phyloP scores from a whole-genome alignment of 208 protist species.

The Borovskyia barvae region DNA sequence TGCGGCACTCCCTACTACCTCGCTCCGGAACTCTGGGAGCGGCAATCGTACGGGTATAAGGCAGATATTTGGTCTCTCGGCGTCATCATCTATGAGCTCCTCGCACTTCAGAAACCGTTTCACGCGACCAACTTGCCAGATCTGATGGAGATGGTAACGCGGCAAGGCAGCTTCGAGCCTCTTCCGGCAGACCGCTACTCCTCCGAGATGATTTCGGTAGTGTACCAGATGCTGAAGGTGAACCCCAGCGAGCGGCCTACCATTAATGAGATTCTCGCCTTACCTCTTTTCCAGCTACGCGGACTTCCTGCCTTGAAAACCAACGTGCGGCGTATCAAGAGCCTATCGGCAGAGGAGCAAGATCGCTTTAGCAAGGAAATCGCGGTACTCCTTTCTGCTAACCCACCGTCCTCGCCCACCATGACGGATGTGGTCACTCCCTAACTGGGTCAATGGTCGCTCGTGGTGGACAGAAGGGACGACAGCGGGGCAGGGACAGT shows the following conservation, averaged over 20 bases:
- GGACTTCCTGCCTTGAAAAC: conserved; percentile 44
- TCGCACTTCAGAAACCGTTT: conserved; percentile 72
- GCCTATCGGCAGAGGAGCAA: conserved; percentile 24
- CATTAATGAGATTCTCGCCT: conserved; percentile 45
- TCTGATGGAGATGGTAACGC: conserved; percentile 56
- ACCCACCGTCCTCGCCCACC: too few species aligned
- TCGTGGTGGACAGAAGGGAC: too few species aligned
- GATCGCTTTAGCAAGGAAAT: conserved; percentile 35
- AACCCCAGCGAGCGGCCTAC: conserved; percentile 43
- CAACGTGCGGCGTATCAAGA: conserved; percentile 45
- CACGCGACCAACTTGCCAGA: conserved; percentile 34
- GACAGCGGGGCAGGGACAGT: too few species aligned
- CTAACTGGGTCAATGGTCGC: too few species aligned
- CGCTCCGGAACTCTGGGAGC: conserved; percentile 86
- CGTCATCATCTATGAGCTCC: conserved; percentile 79
- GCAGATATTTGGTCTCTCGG: conserved; percentile 89
- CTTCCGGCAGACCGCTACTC: conserved; percentile 45
- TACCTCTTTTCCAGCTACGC: conserved; percentile 30
- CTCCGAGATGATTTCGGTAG: conserved; percentile 25
- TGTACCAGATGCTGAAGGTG: conserved; percentile 50
- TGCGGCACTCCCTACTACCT: conserved; percentile 90
- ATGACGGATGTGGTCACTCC: too few species aligned
- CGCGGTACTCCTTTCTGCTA: not conserved
- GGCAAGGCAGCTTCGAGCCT: conserved; percentile 38
- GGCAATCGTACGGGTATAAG: conserved; percentile 89